Conservation (phyloP, 176 grass and related monocot genomes). For the Rhynchospora tenuis region DNA sequence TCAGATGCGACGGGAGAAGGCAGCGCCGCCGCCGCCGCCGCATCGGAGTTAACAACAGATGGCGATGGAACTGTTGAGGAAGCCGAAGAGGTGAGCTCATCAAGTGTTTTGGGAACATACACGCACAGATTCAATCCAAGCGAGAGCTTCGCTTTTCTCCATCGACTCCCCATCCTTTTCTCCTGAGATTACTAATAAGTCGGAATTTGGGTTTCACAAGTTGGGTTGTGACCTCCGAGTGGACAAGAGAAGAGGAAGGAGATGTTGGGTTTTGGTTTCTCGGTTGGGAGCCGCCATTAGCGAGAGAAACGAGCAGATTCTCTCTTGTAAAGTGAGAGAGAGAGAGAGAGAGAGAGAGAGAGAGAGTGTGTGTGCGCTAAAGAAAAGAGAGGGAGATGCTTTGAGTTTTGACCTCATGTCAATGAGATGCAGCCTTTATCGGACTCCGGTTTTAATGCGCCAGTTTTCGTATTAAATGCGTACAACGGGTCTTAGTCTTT, state of each 20-base stretch:
- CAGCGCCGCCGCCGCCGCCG: slow-evolving; percentile 42
- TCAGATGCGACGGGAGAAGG: slow-evolving; percentile 42
- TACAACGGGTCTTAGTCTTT: too few relatives aligned
- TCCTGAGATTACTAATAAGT: not conserved
- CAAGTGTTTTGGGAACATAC: slow-evolving; percentile 61
- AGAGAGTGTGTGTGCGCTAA: slow-evolving; percentile 28
- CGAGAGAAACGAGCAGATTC: slow-evolving; percentile 18
- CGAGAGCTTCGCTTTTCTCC: slow-evolving; percentile 86
- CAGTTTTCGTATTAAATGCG: too few relatives aligned
- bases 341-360: slow-evolving; percentile 17
- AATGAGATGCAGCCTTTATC: too few relatives aligned
- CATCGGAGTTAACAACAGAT: slow-evolving; percentile 30
- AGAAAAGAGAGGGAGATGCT: slow-evolving; percentile 17
- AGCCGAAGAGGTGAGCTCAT: slow-evolving; percentile 20
- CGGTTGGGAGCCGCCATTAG: slow-evolving; percentile 18
- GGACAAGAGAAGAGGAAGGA: slow-evolving; percentile 11
- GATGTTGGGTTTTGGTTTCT: slow-evolving; percentile 19
- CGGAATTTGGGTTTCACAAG: not conserved
- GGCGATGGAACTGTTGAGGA: slow-evolving; percentile 4
- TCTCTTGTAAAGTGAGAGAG: slow-evolving; percentile 14
- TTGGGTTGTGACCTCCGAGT: not conserved
- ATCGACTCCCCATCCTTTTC: slow-evolving; percentile 60
- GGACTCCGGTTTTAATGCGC: too few relatives aligned
- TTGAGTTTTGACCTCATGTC: not conserved
- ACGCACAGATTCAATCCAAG: slow-evolving; percentile 85